phyloP scores from a whole-genome alignment of 441 rosid genomes.

The Gossypium schwendimanii region DNA sequence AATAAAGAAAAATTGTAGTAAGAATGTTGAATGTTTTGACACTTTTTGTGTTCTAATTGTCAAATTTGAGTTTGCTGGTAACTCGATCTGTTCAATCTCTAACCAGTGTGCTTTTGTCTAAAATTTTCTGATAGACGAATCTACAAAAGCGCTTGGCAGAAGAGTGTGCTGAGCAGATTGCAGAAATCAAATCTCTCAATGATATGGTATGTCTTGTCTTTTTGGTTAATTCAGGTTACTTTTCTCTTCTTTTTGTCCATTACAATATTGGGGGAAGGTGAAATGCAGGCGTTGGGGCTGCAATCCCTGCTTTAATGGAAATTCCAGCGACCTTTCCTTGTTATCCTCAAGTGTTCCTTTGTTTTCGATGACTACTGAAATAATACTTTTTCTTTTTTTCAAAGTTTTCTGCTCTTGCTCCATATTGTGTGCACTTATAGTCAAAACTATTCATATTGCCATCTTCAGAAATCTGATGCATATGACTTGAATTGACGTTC shows the following conservation, averaged over 20 bases:
- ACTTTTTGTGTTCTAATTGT: slow-evolving; percentile 2
- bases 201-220: slow-evolving; percentile 29
- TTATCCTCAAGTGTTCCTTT: background rate
- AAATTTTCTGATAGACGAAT: slow-evolving; percentile 41
- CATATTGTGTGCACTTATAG: background rate
- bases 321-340: background rate
- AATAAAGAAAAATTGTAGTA: background rate
- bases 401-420: background rate
- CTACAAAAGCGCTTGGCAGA: slow-evolving; percentile 51
- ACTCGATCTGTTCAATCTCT: background rate
- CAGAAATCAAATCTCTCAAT: slow-evolving; percentile 61
- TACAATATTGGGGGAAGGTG: background rate
- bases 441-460: background rate
- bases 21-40: background rate
- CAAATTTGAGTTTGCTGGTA: slow-evolving; percentile 3
- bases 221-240: background rate
- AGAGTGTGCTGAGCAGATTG: slow-evolving; percentile 56
- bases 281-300: background rate
- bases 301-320: background rate
- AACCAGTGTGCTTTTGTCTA: slow-evolving; percentile 6
- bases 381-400: background rate
- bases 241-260: background rate
- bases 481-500: background rate
- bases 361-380: background rate
- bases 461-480: background rate